Percentiles rank a stretch among this genome's conserved stretches.
phyloP scores from a whole-genome alignment of 2,329 filamentous ascomycete genomes.

The Exophiala calicioides region DNA sequence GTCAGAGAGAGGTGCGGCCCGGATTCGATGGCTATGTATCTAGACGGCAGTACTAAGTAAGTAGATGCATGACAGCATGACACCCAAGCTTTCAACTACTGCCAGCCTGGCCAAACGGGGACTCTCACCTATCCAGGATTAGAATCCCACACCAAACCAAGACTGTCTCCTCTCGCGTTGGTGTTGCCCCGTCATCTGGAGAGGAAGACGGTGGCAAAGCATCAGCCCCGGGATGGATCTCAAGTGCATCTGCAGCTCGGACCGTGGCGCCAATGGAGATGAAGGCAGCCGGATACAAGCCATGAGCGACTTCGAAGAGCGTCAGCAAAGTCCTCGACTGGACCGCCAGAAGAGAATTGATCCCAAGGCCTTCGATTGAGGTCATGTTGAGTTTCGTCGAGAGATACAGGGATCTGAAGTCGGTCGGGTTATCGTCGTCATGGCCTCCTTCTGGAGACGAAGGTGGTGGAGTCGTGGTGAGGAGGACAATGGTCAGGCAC shows the following conservation, averaged over 20 bases:
- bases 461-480: constrained; percentile 2
- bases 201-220: not conserved
- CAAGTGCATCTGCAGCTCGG: constrained; percentile 9
- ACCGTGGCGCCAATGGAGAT: constrained; percentile 9
- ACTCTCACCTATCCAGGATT: constrained; percentile 9
- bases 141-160: constrained; percentile 12
- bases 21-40: constrained; percentile 11
- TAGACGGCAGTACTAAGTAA: not conserved
- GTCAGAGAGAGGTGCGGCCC: constrained; percentile 4
- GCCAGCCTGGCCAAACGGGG: not conserved
- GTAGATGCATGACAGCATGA: not conserved
- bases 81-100: too few species aligned
- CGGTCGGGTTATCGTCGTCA: not conserved
- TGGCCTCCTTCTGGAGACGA: not conserved
- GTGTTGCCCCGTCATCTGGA: not conserved
- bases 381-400: not conserved
- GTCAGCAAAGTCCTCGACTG: constrained; percentile 10
- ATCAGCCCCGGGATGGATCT: not conserved
- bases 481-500: not conserved
- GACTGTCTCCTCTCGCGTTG: constrained; percentile 1
- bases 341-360: constrained; percentile 7
- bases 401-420: not conserved
- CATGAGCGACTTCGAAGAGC: constrained; percentile 10
- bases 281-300: constrained; percentile 10
- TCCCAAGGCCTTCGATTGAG: constrained; percentile 4